These are phyloP conservation scores for Diaporthe sp. DNA, from an alignment of 2,329 filamentous ascomycete genomes.

Conservation along the genomic window DNA sequence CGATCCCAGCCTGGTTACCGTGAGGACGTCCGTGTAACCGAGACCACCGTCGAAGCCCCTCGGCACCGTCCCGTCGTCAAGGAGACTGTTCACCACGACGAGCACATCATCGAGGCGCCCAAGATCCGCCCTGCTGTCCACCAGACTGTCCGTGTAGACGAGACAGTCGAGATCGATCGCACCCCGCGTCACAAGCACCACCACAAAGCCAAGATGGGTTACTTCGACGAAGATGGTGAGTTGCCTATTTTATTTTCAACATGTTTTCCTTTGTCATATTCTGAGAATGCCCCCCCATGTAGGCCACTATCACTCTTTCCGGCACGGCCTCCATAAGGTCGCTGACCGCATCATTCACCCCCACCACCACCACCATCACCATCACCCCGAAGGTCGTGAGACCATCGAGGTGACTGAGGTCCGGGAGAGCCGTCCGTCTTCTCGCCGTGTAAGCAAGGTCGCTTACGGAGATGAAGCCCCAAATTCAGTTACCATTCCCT, in stretches of 20 bases:
- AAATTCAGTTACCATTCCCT: conserved; percentile 97
- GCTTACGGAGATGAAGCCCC: conserved; percentile 58
- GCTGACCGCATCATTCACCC: conserved; percentile 67
- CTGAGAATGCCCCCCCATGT: conserved; percentile 34
- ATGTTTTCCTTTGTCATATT: conserved; percentile 35
- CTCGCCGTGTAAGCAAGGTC: conserved; percentile 48
- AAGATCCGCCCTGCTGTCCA: conserved; percentile 54
- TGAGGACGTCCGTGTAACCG: conserved; percentile 52
- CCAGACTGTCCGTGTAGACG: conserved; percentile 57
- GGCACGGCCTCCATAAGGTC: conserved; percentile 67
- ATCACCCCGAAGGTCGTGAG: too few species aligned
- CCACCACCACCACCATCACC: background rate
- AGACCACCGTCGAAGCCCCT: conserved; percentile 52
- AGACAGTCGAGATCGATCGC: conserved; percentile 71
- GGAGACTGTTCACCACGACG: conserved; percentile 47
- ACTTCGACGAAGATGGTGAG: conserved; percentile 74
- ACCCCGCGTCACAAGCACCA: conserved; percentile 45
- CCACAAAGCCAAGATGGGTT: conserved; percentile 71
- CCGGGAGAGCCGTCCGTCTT: conserved; percentile 55
- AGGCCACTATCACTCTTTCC: conserved; percentile 73
- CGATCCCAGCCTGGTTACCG: conserved; percentile 66
- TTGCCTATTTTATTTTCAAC: conserved; percentile 31
- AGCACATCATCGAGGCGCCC: conserved; percentile 54
- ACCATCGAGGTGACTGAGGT: conserved; percentile 62
- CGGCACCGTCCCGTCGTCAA: conserved; percentile 52